These are phyloP conservation scores for Hypoxylon fragiforme DNA, from an alignment of 495 filamentous ascomycete genomes.

Conservation along the genomic window DNA sequence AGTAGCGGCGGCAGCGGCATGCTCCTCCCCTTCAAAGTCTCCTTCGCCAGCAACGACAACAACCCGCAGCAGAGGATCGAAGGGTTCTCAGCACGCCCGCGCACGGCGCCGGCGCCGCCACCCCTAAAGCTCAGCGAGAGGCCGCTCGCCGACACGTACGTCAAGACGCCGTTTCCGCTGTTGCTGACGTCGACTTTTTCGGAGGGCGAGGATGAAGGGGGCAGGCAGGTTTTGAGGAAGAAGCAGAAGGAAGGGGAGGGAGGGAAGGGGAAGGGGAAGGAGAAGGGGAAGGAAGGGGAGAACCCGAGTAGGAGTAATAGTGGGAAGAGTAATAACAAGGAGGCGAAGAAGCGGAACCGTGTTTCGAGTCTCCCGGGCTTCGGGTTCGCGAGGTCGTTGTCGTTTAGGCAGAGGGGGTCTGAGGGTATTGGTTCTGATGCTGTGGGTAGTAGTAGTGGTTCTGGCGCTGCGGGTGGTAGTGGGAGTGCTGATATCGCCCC, in stretches of 20 bases:
- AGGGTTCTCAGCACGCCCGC: slow-evolving; percentile 8
- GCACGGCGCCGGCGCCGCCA: slow-evolving; percentile 17
- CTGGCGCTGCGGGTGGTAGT: too few species aligned
- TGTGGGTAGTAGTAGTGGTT: background rate
- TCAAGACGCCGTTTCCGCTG: slow-evolving; percentile 31
- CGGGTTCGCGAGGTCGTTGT: slow-evolving; percentile 1
- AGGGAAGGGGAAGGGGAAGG: background rate
- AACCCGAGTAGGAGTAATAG: background rate
- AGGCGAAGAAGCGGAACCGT: slow-evolving; percentile 11
- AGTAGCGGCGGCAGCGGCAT: too few species aligned
- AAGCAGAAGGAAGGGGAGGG: background rate
- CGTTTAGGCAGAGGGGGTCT: background rate
- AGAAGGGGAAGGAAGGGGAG: background rate
- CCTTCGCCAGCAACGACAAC: slow-evolving; percentile 10
- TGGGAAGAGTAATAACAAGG: background rate
- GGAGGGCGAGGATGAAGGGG: background rate
- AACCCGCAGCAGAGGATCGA: too few species aligned
- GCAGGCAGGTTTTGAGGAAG: background rate
- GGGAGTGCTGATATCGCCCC: too few species aligned
- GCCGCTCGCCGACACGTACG: slow-evolving; percentile 18
- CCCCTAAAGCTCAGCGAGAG: slow-evolving; percentile 31
- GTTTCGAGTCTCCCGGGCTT: slow-evolving; percentile 13
- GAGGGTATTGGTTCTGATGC: background rate
- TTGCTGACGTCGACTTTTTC: background rate
- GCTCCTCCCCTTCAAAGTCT: background rate